Evolutionary conservation across 805 yeast species (phyloP), one percentile per base, ranked within the genome.

Genomic region (Starmerella floricola): DNA sequence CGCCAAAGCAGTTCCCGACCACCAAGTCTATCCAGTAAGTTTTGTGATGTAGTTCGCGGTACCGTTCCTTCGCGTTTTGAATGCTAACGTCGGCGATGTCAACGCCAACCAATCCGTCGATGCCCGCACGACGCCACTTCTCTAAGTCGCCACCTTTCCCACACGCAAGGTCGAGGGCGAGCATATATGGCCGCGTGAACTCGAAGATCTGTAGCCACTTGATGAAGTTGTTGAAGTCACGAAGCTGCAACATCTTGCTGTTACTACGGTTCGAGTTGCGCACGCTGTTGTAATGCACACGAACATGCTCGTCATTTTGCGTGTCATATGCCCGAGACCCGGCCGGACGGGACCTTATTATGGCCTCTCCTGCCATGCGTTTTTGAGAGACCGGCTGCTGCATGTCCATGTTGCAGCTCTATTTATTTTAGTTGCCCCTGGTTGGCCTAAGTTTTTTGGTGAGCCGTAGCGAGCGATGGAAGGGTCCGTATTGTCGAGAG

Each of bases 131-230:
- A 39, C 78, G 81, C 77, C 94, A 88, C 59, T 91, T 91, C 53
- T 80, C 75, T 55, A 91, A 64, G 63, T 91, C 99, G 21, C 99
- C 99, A 40, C 99, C 99, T 60, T 91, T 93, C 12, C 99, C 99
- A 62, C 97, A 87, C 13, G 95, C 95, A 42, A 88, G 62, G 56
- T 91, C 99, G 16, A 91, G 64, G 1, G 80, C 85, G 17, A 72
- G 68, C 31, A 72, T 70, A 47, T 73, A 64, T 35, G 66, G 65
- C 28, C 64, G 65, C 2, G 79, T 74, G 60, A 68, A 78, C 51
- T 79, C 81, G 42, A 79, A 78, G 41, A 91, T 76, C 8, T 88
- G 64, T 56, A 86, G 82, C 58, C 84, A 82, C 57, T 91, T 91
- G 55, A 91, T 79, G 46, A 87, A 82, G 59, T 91, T 91, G 61